Conservation (phyloP, 306 rosid species). For the Dryas alaskensis region DNA sequence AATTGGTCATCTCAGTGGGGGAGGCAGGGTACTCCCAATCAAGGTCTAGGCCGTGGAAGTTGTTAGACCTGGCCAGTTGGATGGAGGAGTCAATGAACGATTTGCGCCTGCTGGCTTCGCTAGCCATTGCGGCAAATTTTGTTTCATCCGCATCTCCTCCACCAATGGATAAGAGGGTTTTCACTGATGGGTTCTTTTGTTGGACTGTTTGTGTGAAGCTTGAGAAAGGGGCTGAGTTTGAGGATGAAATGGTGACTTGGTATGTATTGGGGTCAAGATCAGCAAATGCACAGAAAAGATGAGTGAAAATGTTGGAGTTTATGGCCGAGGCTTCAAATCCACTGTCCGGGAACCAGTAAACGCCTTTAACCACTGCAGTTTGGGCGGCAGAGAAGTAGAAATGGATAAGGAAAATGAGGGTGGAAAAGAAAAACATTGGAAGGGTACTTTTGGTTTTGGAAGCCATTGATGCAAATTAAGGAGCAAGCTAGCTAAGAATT, state of each 20-base stretch:
- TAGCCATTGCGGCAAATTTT: slow-evolving; percentile 41
- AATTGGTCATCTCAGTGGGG: slow-evolving; percentile 29
- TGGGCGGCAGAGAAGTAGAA: slow-evolving; percentile 26
- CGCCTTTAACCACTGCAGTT: slow-evolving; percentile 27
- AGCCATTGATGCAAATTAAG: slow-evolving; percentile 30
- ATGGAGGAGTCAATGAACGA: slow-evolving; percentile 44
- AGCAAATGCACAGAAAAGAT: slow-evolving; percentile 60
- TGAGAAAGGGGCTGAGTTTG: slow-evolving; percentile 25
- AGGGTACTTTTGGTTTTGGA: slow-evolving; percentile 25
- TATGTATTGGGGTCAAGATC: slow-evolving; percentile 25
- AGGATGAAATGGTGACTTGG: slow-evolving; percentile 31
- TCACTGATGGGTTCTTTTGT: slow-evolving; percentile 38
- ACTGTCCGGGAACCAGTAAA: slow-evolving; percentile 42
- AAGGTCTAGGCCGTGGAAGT: slow-evolving; percentile 43
- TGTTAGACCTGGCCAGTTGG: slow-evolving; percentile 24
- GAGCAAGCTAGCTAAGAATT: no score
- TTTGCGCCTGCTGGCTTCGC: slow-evolving; percentile 25
- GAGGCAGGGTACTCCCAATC: slow-evolving; percentile 40
- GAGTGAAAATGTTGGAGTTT: slow-evolving; percentile 52
- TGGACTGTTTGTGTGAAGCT: slow-evolving; percentile 40
- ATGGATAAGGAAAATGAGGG: slow-evolving; percentile 28
- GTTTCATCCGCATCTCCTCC: slow-evolving; percentile 20
- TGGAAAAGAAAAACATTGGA: slow-evolving; percentile 6
- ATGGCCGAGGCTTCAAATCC: slow-evolving; percentile 38
- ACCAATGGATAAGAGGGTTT: slow-evolving; percentile 47